Evolutionary conservation across 176 grass and related monocot genomes (phyloP).

Genomic region (Musa schizocarpa): DNA sequence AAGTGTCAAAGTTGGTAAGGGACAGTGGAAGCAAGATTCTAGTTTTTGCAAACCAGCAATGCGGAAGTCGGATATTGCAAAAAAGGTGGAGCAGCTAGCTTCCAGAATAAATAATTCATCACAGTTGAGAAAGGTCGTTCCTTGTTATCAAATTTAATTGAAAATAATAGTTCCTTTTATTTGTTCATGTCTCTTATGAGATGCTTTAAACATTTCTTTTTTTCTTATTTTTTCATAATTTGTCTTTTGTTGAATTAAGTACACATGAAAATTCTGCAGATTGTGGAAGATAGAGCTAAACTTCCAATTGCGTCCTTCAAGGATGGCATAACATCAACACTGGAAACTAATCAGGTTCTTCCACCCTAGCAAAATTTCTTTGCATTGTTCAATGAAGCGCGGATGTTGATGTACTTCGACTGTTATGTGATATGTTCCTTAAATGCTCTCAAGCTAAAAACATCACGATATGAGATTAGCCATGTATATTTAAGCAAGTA

Average conservation of each 20-base stretch:
- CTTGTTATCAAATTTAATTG: not conserved
- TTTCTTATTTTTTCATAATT: not conserved
- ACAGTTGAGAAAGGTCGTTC: slow-evolving; percentile 62
- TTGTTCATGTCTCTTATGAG: slow-evolving; percentile 1
- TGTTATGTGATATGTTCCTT: not conserved
- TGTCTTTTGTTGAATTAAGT: slow-evolving; percentile 17
- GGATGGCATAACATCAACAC: slow-evolving; percentile 61
- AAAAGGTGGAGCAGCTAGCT: slow-evolving; percentile 55
- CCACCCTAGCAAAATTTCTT: slow-evolving; percentile 3
- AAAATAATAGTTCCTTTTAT: not conserved
- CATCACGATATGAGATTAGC: not conserved
- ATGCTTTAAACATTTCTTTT: not conserved
- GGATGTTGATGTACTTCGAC: not conserved
- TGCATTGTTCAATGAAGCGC: not conserved
- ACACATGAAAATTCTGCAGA: slow-evolving; percentile 44
- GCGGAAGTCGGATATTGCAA: slow-evolving; percentile 43
- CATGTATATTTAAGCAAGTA: not conserved
- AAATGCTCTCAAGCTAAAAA: not conserved
- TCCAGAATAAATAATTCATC: slow-evolving; percentile 46
- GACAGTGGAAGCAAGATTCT: slow-evolving; percentile 43
- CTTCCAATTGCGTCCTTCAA: slow-evolving; percentile 89
- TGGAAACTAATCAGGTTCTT: slow-evolving; percentile 70
- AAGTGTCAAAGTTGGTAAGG: slow-evolving; percentile 33
- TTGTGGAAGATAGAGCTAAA: slow-evolving; percentile 65
- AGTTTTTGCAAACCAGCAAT: slow-evolving; percentile 65